Conservation (phyloP, 495 filamentous ascomycete genomes). For the Xylaria acuta region DNA sequence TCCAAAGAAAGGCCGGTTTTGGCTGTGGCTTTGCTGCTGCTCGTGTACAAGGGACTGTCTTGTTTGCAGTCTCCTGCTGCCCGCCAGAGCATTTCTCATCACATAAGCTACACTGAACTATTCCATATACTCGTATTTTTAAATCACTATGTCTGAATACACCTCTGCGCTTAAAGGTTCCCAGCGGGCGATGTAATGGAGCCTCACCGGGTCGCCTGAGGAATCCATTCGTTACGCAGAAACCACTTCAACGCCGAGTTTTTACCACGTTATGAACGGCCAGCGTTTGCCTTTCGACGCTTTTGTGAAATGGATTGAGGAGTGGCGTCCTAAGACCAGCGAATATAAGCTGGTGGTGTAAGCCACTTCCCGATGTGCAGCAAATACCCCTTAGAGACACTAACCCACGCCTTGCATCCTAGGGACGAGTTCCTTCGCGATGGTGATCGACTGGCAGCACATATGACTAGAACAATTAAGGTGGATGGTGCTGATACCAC, state of each 20-base stretch:
- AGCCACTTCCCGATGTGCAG: conserved; percentile 2
- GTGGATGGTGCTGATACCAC: conserved; percentile 26
- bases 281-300: conserved; percentile 16
- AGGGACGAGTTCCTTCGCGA: conserved; percentile 12
- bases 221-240: conserved; percentile 31
- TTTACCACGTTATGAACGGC: conserved; percentile 7
- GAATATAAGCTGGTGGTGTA: conserved; percentile 37
- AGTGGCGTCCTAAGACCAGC: conserved; percentile 36
- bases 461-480: conserved; percentile 37
- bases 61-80: background rate
- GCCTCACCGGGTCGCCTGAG: conserved; percentile 31
- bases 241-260: background rate
- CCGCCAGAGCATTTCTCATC: background rate
- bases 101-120: background rate
- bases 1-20: too few relatives aligned
- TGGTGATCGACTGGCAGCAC: conserved; percentile 28
- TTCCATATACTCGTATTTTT: background rate
- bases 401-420: conserved; percentile 30
- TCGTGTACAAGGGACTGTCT: background rate
- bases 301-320: conserved; percentile 34
- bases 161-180: conserved; percentile 34
- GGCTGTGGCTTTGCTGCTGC: background rate
- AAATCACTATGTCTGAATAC: conserved; percentile 33
- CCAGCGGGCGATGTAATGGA: conserved; percentile 36
- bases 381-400: background rate